Percentiles rank a stretch among this genome's conserved stretches.
phyloP scores from a whole-genome alignment of 2,329 filamentous ascomycete genomes.

The Pyricularia sp. region DNA sequence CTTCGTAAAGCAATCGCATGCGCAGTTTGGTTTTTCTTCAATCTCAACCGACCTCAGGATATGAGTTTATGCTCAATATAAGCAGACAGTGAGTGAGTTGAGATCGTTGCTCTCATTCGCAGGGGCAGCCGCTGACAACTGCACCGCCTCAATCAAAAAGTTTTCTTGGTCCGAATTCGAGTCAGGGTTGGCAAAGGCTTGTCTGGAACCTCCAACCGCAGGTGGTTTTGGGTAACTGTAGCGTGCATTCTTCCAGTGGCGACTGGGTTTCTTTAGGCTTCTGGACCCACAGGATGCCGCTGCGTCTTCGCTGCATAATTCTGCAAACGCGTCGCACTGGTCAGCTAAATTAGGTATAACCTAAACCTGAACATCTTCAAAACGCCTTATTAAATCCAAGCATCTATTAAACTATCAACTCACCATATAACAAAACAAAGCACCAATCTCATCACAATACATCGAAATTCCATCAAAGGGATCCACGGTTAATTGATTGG shows the following conservation, averaged over 20 bases:
- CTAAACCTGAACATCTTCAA: background rate
- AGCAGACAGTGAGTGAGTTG: background rate
- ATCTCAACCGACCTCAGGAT: background rate
- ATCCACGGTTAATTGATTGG: background rate
- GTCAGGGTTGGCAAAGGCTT: background rate
- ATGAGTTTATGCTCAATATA: background rate
- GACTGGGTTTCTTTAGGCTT: background rate
- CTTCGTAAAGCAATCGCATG: background rate
- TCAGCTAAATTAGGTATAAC: background rate
- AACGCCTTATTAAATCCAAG: background rate
- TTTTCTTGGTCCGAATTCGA: background rate
- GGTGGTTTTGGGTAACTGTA: background rate
- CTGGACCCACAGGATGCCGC: background rate
- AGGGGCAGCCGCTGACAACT: no score
- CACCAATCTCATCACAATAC: background rate
- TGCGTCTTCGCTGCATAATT: background rate
- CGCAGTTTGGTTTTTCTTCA: background rate
- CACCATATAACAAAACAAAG: background rate
- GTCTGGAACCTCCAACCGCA: background rate
- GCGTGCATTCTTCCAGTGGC: background rate
- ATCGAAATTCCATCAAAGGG: background rate
- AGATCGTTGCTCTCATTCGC: background rate
- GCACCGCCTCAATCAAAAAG: background rate
- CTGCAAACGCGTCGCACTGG: background rate
- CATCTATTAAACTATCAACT: background rate